Conservation (phyloP, 495 filamentous ascomycete species). For the Lepraria neglecta region DNA sequence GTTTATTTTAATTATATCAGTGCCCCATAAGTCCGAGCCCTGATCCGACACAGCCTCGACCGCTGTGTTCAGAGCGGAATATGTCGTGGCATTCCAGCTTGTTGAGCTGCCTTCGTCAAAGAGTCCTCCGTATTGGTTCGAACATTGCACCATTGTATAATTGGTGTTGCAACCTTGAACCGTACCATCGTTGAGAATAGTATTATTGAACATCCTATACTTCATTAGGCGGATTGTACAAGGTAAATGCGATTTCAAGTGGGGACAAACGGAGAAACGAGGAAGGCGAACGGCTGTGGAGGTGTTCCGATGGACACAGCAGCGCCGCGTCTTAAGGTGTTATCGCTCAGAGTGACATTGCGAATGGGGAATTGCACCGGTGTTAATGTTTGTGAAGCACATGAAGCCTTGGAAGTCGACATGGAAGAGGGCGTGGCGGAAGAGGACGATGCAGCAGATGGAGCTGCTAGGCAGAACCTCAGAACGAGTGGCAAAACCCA, state of each 20-base stretch:
- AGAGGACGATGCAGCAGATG: background rate
- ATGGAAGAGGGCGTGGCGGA: background rate
- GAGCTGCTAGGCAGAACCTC: background rate
- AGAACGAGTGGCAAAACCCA: background rate
- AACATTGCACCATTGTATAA: slow-evolving; percentile 10
- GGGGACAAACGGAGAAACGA: slow-evolving; percentile 3
- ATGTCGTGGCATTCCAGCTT: slow-evolving; percentile 13
- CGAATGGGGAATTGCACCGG: slow-evolving; percentile 14
- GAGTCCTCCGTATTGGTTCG: slow-evolving; percentile 15
- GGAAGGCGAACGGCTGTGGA: slow-evolving; percentile 17
- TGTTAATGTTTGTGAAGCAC: background rate
- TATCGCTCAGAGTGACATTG: slow-evolving; percentile 19
- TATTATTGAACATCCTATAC: slow-evolving; percentile 15
- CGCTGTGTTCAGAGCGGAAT: background rate
- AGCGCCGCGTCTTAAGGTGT: slow-evolving; percentile 13
- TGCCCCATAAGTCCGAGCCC: background rate
- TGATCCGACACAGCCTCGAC: background rate
- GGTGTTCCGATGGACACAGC: slow-evolving; percentile 20
- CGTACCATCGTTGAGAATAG: slow-evolving; percentile 13
- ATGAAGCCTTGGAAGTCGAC: background rate
- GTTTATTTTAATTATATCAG: slow-evolving; percentile 19
- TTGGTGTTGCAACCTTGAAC: slow-evolving; percentile 1
- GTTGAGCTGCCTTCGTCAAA: slow-evolving; percentile 21
- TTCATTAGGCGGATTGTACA: background rate
- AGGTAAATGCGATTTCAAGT: background rate